Percentiles rank a stretch among this genome's conserved stretches.
These are phyloP conservation scores for Chlamydomonas urium DNA, from an alignment of 139 green algal species.

Conservation along the genomic window DNA sequence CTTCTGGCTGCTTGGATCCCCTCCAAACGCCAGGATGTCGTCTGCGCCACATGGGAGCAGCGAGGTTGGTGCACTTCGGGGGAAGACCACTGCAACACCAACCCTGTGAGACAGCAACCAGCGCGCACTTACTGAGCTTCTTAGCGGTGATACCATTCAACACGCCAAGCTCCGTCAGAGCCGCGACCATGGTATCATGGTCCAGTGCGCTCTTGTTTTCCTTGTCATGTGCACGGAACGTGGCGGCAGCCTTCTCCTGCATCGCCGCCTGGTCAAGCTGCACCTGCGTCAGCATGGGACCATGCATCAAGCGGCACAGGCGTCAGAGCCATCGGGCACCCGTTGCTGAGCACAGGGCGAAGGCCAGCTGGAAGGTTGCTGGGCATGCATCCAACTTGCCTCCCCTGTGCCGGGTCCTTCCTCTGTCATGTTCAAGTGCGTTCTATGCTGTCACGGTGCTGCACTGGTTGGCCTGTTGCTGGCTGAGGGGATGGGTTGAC, in stretches of 20 bases:
- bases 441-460: too few species aligned
- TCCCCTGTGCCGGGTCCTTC: too few species aligned
- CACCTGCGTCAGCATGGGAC: too few species aligned
- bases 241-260: slow-evolving; percentile 1
- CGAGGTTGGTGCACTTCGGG: not conserved
- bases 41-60: not conserved
- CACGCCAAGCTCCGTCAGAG: slow-evolving; percentile 22
- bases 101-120: too few species aligned
- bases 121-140: slow-evolving; percentile 19
- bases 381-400: too few species aligned
- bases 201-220: slow-evolving; percentile 10
- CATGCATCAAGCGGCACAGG: not conserved
- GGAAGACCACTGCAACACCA: not conserved
- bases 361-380: too few species aligned
- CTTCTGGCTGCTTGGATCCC: not conserved
- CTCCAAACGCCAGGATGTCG: slow-evolving; percentile 24
- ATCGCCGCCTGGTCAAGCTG: too few species aligned
- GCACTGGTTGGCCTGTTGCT: too few species aligned
- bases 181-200: slow-evolving; percentile 16
- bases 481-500: too few species aligned
- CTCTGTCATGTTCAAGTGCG: too few species aligned
- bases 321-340: not conserved
- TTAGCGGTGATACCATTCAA: slow-evolving; percentile 22
- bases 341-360: too few species aligned
- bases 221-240: slow-evolving; percentile 11